A percentile compares a stretch with the other conserved stretches of the same genome.
These are phyloP conservation scores for Paecilomyces sp. DNA, from an alignment of 2,329 filamentous ascomycete genomes.

Conservation along the genomic window DNA sequence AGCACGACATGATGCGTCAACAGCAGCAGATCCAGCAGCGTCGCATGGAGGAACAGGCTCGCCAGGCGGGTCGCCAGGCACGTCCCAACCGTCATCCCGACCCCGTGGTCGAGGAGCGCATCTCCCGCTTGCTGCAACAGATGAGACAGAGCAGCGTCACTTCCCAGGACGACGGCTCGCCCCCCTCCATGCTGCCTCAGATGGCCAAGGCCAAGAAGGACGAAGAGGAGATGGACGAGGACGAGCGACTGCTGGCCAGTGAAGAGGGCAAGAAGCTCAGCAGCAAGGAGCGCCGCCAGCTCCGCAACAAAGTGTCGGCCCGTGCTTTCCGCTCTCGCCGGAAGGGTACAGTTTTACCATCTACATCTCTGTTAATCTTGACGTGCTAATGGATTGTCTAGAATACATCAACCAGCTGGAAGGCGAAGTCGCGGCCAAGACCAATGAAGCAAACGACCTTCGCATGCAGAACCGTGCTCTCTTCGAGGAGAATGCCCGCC, in stretches of 20 bases:
- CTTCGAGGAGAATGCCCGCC: slow-evolving; percentile 74
- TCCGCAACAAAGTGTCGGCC: slow-evolving; percentile 98
- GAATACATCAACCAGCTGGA: slow-evolving; percentile 97
- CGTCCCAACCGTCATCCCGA: slow-evolving; percentile 44
- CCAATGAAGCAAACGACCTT: slow-evolving; percentile 74
- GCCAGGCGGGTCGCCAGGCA: slow-evolving; percentile 16
- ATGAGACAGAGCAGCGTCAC: slow-evolving; percentile 71
- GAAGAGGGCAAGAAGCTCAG: slow-evolving; percentile 99
- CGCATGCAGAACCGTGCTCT: slow-evolving; percentile 75
- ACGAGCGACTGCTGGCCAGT: slow-evolving; percentile 86
- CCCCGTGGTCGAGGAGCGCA: slow-evolving; percentile 81
- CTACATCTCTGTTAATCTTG: not conserved
- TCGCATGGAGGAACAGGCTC: slow-evolving; percentile 20
- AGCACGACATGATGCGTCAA: slow-evolving; percentile 53
- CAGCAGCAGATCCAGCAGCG: slow-evolving; percentile 40
- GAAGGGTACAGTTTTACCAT: slow-evolving; percentile 64
- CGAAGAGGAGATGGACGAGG: slow-evolving; percentile 97
- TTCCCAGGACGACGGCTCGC: slow-evolving; percentile 42
- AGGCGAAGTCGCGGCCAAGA: slow-evolving; percentile 74
- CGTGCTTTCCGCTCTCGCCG: slow-evolving; percentile 95
- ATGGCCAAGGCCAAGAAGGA: slow-evolving; percentile 78
- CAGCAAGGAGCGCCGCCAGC: slow-evolving; percentile 91
- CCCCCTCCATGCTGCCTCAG: slow-evolving; percentile 49
- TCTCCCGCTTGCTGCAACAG: slow-evolving; percentile 83
- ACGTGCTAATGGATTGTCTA: slow-evolving; percentile 32